These are phyloP conservation scores for Lodderomyces theae DNA, from an alignment of 1,139 yeast genomes.

Conservation along the genomic window DNA sequence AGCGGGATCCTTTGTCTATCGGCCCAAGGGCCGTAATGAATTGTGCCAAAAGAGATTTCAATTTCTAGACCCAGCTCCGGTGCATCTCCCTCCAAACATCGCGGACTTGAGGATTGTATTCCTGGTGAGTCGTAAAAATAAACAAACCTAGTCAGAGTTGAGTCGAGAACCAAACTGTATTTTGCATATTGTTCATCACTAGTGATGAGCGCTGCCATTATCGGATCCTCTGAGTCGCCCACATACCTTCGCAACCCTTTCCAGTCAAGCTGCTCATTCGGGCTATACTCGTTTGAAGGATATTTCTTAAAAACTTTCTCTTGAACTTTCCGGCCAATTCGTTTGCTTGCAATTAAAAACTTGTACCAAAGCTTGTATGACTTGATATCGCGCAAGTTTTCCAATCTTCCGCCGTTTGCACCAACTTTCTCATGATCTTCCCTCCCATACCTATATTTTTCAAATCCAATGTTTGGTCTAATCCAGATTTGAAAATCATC, in stretches of 20 bases:
- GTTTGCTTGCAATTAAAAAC: constrained; percentile 21
- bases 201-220: constrained; percentile 26
- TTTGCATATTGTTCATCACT: constrained; percentile 75
- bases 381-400: constrained; percentile 11
- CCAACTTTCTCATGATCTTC: constrained; percentile 5
- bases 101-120: constrained; percentile 38
- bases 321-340: constrained; percentile 13
- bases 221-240: constrained; percentile 35
- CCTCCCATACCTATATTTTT: constrained; percentile 17
- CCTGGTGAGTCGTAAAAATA: constrained; percentile 78
- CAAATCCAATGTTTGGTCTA: constrained; percentile 65
- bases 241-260: constrained; percentile 44
- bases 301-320: constrained; percentile 10
- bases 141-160: constrained; percentile 50
- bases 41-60: constrained; percentile 56
- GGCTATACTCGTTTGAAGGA: constrained; percentile 5
- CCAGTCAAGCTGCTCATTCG: constrained; percentile 23
- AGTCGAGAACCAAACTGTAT: constrained; percentile 68
- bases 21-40: constrained; percentile 95
- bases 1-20: constrained; percentile 74
- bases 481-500: constrained; percentile 56
- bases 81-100: constrained; percentile 7
- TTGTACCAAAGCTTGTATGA: constrained; percentile 21
- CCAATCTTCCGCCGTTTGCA: constrained; percentile 4
- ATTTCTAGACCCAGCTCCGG: constrained; percentile 72